These are phyloP conservation scores for Flaveria sonorensis DNA, from an alignment of 129 eudicot genomes.

Conservation along the genomic window DNA sequence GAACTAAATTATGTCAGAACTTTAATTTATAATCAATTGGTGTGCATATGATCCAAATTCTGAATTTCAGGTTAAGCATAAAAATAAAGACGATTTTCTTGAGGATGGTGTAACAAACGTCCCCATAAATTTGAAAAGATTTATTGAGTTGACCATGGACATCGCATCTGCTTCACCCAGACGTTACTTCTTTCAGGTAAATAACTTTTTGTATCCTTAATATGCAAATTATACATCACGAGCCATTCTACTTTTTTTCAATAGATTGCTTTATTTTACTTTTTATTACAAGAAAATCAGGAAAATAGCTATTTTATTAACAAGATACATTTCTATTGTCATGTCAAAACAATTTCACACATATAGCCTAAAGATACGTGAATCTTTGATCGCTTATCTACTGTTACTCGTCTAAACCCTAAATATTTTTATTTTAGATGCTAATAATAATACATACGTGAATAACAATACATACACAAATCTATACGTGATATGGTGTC, in stretches of 20 bases:
- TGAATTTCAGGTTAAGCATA: conserved; percentile 60
- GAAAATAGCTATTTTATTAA: background rate
- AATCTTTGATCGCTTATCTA: background rate
- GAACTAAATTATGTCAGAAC: conserved; percentile 8
- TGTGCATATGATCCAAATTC: conserved; percentile 15
- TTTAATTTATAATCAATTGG: background rate
- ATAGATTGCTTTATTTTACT: background rate
- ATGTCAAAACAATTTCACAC: background rate
- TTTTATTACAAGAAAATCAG: background rate
- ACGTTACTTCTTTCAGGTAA: conserved; percentile 96
- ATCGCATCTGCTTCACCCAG: conserved; percentile 95
- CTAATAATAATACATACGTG: background rate
- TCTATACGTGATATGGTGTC: background rate
- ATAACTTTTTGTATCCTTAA: conserved; percentile 1
- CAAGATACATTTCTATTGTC: background rate
- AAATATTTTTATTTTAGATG: background rate
- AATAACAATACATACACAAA: background rate
- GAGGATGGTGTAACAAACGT: conserved; percentile 28
- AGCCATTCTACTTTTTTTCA: background rate
- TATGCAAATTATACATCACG: background rate
- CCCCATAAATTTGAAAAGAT: conserved; percentile 63
- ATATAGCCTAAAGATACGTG: background rate
- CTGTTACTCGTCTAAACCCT: background rate
- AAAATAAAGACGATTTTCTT: conserved; percentile 33
- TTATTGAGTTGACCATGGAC: conserved; percentile 88